Percentiles rank a stretch among this genome's conserved stretches.
These are phyloP conservation scores for Penicillium sumatraense DNA, from an alignment of 2,329 filamentous ascomycete genomes.

Conservation along the genomic window DNA sequence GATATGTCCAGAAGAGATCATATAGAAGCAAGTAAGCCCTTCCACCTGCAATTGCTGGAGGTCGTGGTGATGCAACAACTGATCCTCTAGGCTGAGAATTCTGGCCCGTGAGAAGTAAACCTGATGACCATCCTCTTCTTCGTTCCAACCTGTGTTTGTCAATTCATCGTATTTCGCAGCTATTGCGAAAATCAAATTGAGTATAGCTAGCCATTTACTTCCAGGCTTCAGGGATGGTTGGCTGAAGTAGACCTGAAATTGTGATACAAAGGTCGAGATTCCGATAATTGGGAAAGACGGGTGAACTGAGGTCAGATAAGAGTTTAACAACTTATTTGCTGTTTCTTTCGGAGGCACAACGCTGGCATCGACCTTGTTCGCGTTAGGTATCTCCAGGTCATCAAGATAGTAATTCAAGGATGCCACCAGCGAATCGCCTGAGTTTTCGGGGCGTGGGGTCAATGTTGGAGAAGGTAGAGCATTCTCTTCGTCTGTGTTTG, in stretches of 20 bases:
- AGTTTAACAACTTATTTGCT: slow-evolving; percentile 46
- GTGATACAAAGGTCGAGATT: slow-evolving; percentile 45
- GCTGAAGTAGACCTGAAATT: slow-evolving; percentile 46
- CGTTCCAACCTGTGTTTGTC: slow-evolving; percentile 40
- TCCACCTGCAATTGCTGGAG: slow-evolving; percentile 50
- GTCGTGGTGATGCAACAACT: slow-evolving; percentile 47
- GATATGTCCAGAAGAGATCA: slow-evolving; percentile 46
- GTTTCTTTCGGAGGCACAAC: slow-evolving; percentile 42
- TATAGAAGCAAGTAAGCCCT: slow-evolving; percentile 47
- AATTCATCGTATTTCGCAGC: slow-evolving; percentile 46
- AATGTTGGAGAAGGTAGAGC: slow-evolving; percentile 34
- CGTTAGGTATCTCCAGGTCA: slow-evolving; percentile 42
- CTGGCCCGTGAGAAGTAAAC: slow-evolving; percentile 48
- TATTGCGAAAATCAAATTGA: slow-evolving; percentile 52
- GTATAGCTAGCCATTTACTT: slow-evolving; percentile 48
- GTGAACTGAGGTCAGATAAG: slow-evolving; percentile 49
- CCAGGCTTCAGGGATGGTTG: slow-evolving; percentile 40
- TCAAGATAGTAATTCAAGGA: slow-evolving; percentile 47
- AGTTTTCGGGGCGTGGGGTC: slow-evolving; percentile 28
- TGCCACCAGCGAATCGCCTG: slow-evolving; percentile 31
- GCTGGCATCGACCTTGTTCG: slow-evolving; percentile 40
- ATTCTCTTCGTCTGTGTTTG: slow-evolving; percentile 23
- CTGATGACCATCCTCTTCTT: slow-evolving; percentile 44
- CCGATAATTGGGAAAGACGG: slow-evolving; percentile 51
- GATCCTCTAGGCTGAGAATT: slow-evolving; percentile 42